Evolutionary conservation across 2,329 filamentous ascomycete genomes (phyloP).

Genomic region (Purpureocillium takamizusanense): DNA sequence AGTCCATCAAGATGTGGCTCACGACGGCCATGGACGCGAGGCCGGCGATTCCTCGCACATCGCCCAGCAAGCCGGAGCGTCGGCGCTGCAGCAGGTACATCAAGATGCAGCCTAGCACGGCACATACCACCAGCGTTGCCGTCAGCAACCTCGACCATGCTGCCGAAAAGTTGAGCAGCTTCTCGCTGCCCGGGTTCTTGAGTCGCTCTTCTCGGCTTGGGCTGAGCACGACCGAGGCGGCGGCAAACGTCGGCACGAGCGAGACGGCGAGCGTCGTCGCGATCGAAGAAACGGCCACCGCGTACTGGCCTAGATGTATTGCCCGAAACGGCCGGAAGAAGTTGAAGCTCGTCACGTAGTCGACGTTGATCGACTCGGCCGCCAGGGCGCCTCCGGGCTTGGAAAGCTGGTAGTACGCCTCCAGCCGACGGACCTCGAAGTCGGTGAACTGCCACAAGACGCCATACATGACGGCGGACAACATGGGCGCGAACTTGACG

Average conservation of each 20-base stretch:
- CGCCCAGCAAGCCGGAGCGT: conserved; percentile 55
- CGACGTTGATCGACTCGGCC: conserved; percentile 60
- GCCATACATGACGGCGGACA: conserved; percentile 52
- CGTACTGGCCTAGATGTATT: conserved; percentile 53
- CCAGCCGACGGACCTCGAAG: conserved; percentile 57
- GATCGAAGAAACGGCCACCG: conserved; percentile 57
- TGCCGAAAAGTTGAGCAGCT: conserved; percentile 46
- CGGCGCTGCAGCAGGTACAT: conserved; percentile 53
- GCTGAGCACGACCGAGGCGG: conserved; percentile 49
- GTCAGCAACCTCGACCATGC: conserved; percentile 56
- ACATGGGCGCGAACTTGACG: conserved; percentile 54
- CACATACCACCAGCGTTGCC: conserved; percentile 45
- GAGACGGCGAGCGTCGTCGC: conserved; percentile 58
- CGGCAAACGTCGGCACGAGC: conserved; percentile 59
- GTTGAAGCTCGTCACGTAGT: conserved; percentile 62
- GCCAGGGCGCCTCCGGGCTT: conserved; percentile 51
- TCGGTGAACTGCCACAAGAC: conserved; percentile 59
- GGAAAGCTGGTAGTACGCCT: conserved; percentile 58
- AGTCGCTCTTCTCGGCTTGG: conserved; percentile 40
- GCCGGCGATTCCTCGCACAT: conserved; percentile 65
- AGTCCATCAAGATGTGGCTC: conserved; percentile 65
- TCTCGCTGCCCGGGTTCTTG: conserved; percentile 30
- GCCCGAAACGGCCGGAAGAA: conserved; percentile 57
- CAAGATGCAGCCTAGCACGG: conserved; percentile 46
- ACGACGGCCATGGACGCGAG: conserved; percentile 68